These are phyloP conservation scores for Extremus antarcticus DNA, from an alignment of 495 filamentous ascomycete genomes.

Conservation along the genomic window DNA sequence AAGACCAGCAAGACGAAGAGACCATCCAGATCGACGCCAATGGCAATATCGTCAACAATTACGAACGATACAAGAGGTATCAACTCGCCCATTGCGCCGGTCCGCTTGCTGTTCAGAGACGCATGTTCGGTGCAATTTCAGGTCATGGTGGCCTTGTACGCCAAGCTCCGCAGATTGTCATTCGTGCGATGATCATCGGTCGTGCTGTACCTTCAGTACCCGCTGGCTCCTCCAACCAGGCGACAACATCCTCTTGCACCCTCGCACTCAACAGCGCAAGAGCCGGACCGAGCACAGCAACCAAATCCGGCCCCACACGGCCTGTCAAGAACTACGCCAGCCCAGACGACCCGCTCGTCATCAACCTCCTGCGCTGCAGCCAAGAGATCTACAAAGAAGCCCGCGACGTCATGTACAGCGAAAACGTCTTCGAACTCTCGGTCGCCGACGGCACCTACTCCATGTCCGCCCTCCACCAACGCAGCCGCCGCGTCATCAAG, in stretches of 20 bases:
- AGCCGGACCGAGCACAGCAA: too few species aligned
- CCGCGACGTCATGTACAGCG: constrained; percentile 23
- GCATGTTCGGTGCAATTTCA: too few species aligned
- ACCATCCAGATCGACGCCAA: neutral
- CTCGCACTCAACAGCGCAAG: too few species aligned
- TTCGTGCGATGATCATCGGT: too few species aligned
- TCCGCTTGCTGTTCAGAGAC: too few species aligned
- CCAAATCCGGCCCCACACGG: neutral
- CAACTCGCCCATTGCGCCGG: too few species aligned
- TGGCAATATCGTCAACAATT: neutral
- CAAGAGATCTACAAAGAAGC: constrained; percentile 26
- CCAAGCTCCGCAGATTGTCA: too few species aligned
- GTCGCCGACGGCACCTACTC: constrained; percentile 18
- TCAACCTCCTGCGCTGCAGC: constrained; percentile 18
- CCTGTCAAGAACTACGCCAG: neutral
- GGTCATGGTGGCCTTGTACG: too few species aligned
- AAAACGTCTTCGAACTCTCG: constrained; percentile 25
- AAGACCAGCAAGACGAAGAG: too few species aligned
- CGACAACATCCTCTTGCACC: too few species aligned
- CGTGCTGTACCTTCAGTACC: too few species aligned
- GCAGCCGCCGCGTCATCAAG: constrained; percentile 24
- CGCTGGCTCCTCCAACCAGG: too few species aligned
- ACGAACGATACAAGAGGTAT: neutral
- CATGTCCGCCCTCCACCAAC: constrained; percentile 23
- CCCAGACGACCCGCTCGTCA: constrained; percentile 12